Conservation (phyloP, 2,329 filamentous ascomycete genomes). For the Fusarium sp. region DNA sequence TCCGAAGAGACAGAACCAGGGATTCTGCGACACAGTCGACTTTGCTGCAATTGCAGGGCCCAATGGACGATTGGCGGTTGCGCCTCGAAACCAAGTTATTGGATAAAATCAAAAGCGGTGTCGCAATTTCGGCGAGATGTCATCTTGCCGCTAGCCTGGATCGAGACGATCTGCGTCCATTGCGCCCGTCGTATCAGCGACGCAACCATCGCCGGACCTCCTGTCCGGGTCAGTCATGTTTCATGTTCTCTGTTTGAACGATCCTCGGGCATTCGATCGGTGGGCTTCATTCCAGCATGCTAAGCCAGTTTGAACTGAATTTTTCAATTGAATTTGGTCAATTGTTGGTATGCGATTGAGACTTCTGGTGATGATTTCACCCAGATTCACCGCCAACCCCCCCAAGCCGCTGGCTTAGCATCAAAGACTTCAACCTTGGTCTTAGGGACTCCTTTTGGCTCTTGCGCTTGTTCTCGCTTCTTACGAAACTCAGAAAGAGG, state of each 20-base stretch:
- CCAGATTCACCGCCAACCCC: neutral
- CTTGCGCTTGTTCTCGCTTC: neutral
- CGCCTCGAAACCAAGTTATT: neutral
- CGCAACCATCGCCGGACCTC: neutral
- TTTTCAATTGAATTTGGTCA: slow-evolving; percentile 2
- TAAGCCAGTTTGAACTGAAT: neutral
- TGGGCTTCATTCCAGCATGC: neutral
- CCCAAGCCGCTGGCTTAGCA: neutral
- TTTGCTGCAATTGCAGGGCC: neutral
- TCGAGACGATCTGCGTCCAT: slow-evolving; percentile 1
- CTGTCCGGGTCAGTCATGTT: neutral
- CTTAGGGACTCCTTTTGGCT: neutral
- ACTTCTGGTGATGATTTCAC: neutral
- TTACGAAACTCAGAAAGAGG: neutral
- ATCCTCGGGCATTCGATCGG: neutral
- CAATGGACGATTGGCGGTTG: neutral
- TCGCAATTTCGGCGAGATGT: neutral
- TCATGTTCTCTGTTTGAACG: neutral
- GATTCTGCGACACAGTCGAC: neutral
- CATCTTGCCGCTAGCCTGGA: slow-evolving; percentile 8
- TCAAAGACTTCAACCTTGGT: neutral
- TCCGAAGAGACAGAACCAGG: neutral
- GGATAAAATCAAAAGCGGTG: neutral
- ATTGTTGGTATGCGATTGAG: neutral
- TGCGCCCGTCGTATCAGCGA: neutral